A percentile compares a stretch with the other conserved stretches of the same genome.
Conservation (phyloP, 2,329 filamentous ascomycete species). For the Boeremia lycopersici region DNA sequence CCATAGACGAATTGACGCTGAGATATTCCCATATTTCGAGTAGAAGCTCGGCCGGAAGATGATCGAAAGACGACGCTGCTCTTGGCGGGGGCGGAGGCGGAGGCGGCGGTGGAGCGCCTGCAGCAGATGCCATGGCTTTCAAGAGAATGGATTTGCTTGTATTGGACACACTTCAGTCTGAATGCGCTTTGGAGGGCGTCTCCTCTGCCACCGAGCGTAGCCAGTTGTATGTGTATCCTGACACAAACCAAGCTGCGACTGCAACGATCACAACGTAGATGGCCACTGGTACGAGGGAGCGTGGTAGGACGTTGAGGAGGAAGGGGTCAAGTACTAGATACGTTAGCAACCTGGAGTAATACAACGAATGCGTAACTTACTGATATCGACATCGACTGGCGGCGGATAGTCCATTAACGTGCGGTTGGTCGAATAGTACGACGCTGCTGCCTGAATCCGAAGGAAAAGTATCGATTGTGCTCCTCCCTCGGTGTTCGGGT, state of each 20-base stretch:
- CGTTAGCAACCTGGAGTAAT: slow-evolving; percentile 18
- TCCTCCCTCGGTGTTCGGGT: slow-evolving; percentile 6
- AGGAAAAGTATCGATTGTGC: slow-evolving; percentile 69
- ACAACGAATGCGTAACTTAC: slow-evolving; percentile 37
- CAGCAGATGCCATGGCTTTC: slow-evolving; percentile 30
- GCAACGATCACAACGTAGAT: slow-evolving; percentile 70
- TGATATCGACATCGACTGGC: slow-evolving; percentile 76
- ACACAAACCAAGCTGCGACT: slow-evolving; percentile 58
- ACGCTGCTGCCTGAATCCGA: slow-evolving; percentile 75
- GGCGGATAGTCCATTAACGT: slow-evolving; percentile 77
- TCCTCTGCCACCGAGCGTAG: slow-evolving; percentile 30
- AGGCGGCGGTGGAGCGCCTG: slow-evolving; percentile 29
- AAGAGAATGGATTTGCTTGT: no score
- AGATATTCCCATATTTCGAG: slow-evolving; percentile 53
- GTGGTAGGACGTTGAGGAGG: slow-evolving; percentile 77
- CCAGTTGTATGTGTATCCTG: slow-evolving; percentile 50
- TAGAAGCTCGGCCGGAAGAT: slow-evolving; percentile 55
- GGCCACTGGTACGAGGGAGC: slow-evolving; percentile 74
- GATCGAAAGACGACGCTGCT: slow-evolving; percentile 38
- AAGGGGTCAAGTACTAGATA: slow-evolving; percentile 79
- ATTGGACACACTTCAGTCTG: slow-evolving; percentile 30
- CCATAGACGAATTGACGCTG: slow-evolving; percentile 50
- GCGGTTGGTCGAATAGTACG: slow-evolving; percentile 79
- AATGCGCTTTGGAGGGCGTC: slow-evolving; percentile 36
- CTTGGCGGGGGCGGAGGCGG: slow-evolving; percentile 18